A percentile compares a stretch with the other conserved stretches of the same genome.
Conservation (phyloP, 2,329 filamentous ascomycete species). For the Sclerotinia glacialis region DNA sequence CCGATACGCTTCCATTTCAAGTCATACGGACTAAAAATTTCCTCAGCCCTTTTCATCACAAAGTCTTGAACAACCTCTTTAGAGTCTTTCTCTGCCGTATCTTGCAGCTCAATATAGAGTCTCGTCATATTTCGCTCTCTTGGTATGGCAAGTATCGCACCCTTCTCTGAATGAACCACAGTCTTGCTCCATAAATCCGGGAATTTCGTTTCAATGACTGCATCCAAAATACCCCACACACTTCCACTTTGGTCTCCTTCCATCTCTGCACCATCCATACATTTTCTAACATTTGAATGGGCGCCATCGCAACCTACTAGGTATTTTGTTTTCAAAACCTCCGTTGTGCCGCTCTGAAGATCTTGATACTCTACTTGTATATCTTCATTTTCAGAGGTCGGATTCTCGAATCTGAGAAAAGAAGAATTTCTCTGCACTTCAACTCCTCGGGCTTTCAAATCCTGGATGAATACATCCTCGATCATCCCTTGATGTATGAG, state of each 20-base stretch:
- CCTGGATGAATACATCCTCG: constrained; percentile 55
- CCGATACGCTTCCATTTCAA: constrained; percentile 70
- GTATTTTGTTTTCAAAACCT: constrained; percentile 56
- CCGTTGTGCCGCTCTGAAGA: constrained; percentile 52
- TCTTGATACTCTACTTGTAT: constrained; percentile 51
- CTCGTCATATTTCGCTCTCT: constrained; percentile 58
- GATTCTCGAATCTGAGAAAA: constrained; percentile 41
- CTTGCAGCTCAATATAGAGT: constrained; percentile 61
- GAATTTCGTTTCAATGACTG: constrained; percentile 43
- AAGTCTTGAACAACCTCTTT: constrained; percentile 56
- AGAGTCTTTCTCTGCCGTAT: constrained; percentile 45
- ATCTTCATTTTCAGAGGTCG: constrained; percentile 30
- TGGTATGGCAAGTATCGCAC: constrained; percentile 61
- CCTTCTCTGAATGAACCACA: constrained; percentile 54
- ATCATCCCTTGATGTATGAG: constrained; percentile 51
- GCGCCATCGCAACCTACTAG: constrained; percentile 61
- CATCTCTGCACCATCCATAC: constrained; percentile 55
- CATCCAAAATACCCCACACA: constrained; percentile 58
- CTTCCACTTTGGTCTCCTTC: constrained; percentile 56
- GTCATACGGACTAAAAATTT: constrained; percentile 58
- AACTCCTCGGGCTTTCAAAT: constrained; percentile 48
- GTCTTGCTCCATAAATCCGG: constrained; percentile 60
- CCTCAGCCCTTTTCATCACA: constrained; percentile 64
- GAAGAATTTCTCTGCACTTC: constrained; percentile 47
- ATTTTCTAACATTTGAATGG: constrained; percentile 50